A percentile compares a stretch with the other conserved stretches of the same genome.
phyloP scores from a whole-genome alignment of 345 rosid species.

The Gossypium turneri region DNA sequence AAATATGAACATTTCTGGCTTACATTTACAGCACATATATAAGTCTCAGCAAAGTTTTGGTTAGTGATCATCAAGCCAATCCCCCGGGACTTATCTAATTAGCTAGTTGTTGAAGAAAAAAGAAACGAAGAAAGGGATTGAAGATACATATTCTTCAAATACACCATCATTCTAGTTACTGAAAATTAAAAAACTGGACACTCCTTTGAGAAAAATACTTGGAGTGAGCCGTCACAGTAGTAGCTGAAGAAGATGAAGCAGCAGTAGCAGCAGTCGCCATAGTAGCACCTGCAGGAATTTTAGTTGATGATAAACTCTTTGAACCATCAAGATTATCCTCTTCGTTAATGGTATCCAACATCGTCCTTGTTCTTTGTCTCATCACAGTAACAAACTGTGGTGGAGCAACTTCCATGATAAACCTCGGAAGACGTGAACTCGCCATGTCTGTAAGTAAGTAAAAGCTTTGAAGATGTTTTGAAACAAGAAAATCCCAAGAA shows the following conservation, averaged over 20 bases:
- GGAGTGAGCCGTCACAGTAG: slow-evolving; percentile 19
- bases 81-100: too few relatives aligned
- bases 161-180: slow-evolving; percentile 19
- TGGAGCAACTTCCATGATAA: slow-evolving; percentile 77
- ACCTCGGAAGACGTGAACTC: slow-evolving; percentile 54
- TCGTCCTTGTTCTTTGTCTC: slow-evolving; percentile 57
- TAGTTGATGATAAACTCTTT: too few relatives aligned
- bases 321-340: slow-evolving; percentile 54
- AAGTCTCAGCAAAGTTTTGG: background rate
- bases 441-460: slow-evolving; percentile 40
- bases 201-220: slow-evolving; percentile 32
- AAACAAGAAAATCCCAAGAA: background rate
- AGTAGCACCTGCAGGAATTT: too few relatives aligned
- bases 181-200: slow-evolving; percentile 28
- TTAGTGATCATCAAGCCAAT: background rate
- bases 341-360: slow-evolving; percentile 77
- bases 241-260: background rate
- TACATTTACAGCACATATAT: background rate
- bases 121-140: background rate
- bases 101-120: background rate
- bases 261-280: background rate
- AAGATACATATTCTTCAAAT: background rate
- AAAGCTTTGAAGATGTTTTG: background rate
- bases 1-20: background rate
- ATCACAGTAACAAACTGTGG: slow-evolving; percentile 66